Evolutionary conservation across 2,329 filamentous ascomycete genomes (phyloP).

Genomic region (Pseudocercospora ulei): DNA sequence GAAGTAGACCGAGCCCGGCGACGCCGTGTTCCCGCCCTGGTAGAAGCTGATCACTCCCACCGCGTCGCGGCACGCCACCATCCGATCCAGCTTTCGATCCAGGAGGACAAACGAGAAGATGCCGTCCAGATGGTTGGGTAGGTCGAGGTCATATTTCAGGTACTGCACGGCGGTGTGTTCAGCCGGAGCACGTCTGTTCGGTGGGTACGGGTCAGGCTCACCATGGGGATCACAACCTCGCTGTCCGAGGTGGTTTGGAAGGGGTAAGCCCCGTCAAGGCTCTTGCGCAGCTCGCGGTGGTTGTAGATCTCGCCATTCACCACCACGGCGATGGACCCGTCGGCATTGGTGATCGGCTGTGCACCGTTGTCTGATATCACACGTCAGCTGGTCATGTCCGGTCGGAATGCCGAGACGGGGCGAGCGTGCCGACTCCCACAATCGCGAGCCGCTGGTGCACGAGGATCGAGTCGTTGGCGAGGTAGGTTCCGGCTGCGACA

Average conservation of each 20-base stretch:
- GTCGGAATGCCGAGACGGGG: too few relatives aligned
- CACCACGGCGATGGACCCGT: constrained; percentile 76
- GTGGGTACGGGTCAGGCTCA: too few relatives aligned
- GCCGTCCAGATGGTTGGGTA: constrained; percentile 86
- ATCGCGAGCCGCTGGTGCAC: constrained; percentile 97
- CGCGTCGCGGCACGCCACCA: constrained; percentile 87
- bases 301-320: constrained; percentile 99
- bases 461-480: constrained; percentile 85
- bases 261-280: constrained; percentile 70
- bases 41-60: constrained; percentile 97
- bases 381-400: too few relatives aligned
- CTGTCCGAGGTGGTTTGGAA: constrained; percentile 99
- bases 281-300: constrained; percentile 87
- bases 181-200: too few relatives aligned
- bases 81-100: constrained; percentile 86
- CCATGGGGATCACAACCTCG: constrained; percentile 96
- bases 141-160: constrained; percentile 80
- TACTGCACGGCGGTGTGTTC: too few relatives aligned
- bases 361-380: too few relatives aligned
- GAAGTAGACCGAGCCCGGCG: constrained; percentile 82
- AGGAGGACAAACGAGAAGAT: constrained; percentile 99
- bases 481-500: constrained; percentile 89
- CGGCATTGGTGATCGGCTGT: constrained; percentile 87
- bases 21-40: constrained; percentile 74
- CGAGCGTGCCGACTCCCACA: constrained; percentile 93